Conservation (phyloP, 352 stramenopile genomes). For the Peronospora destructor region DNA sequence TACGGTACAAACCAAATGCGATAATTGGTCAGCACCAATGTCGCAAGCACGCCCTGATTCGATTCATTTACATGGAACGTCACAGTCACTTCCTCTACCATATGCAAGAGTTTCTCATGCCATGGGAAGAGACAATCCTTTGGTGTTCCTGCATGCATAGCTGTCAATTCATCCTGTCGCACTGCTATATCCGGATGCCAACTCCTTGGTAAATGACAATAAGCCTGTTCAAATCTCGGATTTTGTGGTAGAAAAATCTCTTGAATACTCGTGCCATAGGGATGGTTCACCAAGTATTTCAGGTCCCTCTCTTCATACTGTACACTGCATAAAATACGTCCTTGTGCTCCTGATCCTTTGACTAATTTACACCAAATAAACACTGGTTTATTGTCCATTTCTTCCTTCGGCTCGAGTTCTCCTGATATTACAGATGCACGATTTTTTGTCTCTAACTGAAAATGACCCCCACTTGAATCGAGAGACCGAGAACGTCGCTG, state of each 20-base stretch:
- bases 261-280: constrained; percentile 67
- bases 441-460: constrained; percentile 22
- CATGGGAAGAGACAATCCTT: constrained; percentile 78
- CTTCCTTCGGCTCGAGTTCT: constrained; percentile 2
- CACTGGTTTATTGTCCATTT: constrained; percentile 46
- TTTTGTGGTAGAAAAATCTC: constrained; percentile 80
- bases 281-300: constrained; percentile 53
- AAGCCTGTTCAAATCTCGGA: constrained; percentile 64
- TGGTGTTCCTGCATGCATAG: constrained; percentile 52
- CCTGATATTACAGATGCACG: constrained; percentile 18
- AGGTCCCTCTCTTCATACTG: constrained; percentile 70
- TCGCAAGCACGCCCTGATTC: constrained; percentile 77
- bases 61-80: constrained; percentile 86
- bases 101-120: constrained; percentile 78
- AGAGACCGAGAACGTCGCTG: constrained; percentile 33
- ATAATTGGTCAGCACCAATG: constrained; percentile 77
- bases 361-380: constrained; percentile 70
- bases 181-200: constrained; percentile 72
- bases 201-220: constrained; percentile 67
- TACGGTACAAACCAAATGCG: constrained; percentile 84
- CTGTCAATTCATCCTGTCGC: constrained; percentile 55
- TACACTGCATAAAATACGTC: constrained; percentile 61
- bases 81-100: constrained; percentile 81
- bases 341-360: constrained; percentile 48
- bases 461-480: constrained; percentile 31